Conservation (phyloP, 2,329 filamentous ascomycete genomes). For the Colletotrichum lentis region DNA sequence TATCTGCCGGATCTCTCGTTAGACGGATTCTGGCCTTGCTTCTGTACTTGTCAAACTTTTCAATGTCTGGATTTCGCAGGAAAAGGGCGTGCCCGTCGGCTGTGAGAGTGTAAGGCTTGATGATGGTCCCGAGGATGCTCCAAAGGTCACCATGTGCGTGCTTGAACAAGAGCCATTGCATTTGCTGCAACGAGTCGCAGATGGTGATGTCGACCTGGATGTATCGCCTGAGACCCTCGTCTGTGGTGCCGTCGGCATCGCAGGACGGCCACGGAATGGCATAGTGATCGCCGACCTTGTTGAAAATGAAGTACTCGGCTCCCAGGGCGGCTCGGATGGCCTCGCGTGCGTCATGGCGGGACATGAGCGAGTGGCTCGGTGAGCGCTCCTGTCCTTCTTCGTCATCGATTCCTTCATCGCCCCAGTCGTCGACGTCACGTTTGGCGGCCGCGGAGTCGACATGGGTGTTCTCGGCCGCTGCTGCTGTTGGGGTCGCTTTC, state of each 20-base stretch:
- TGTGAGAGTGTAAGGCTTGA: slow-evolving; percentile 72
- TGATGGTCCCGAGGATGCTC: slow-evolving; percentile 69
- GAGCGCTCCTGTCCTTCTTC: neutral
- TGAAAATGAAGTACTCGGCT: slow-evolving; percentile 52
- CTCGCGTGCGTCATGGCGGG: neutral
- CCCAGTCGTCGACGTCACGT: neutral
- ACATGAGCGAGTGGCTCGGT: neutral
- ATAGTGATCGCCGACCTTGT: slow-evolving; percentile 50
- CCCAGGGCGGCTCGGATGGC: slow-evolving; percentile 48
- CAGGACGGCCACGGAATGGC: slow-evolving; percentile 64
- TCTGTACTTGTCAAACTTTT: slow-evolving; percentile 53
- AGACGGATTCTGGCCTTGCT: slow-evolving; percentile 68
- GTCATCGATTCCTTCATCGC: neutral
- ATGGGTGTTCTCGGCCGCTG: neutral
- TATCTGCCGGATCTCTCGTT: slow-evolving; percentile 61
- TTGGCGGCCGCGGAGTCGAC: neutral
- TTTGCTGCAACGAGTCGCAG: slow-evolving; percentile 52
- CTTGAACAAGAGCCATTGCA: slow-evolving; percentile 73
- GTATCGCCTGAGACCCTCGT: slow-evolving; percentile 43
- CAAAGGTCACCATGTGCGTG: slow-evolving; percentile 76
- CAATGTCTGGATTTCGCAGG: slow-evolving; percentile 74
- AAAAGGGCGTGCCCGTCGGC: slow-evolving; percentile 70
- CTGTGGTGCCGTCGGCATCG: neutral
- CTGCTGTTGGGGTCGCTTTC: no score
- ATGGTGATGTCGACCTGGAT: slow-evolving; percentile 76